Evolutionary conservation across 139 green algal genomes (phyloP).

Genomic region (Picochlorum sp.): DNA sequence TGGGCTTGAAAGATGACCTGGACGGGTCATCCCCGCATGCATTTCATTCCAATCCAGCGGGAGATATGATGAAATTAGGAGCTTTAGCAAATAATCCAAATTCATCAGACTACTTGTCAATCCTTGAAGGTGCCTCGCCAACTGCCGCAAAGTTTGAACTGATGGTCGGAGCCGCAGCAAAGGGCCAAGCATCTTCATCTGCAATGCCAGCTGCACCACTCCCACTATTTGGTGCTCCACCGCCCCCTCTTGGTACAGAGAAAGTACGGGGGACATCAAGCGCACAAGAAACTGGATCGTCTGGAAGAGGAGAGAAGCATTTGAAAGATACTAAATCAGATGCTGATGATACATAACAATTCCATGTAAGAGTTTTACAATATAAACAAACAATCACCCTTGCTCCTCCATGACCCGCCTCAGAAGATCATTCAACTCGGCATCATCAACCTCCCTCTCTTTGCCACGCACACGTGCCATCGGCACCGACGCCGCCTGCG

Average conservation of each 20-base stretch:
- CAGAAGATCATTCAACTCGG: constrained; percentile 17
- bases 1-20: too few species aligned
- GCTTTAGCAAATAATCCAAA: too few species aligned
- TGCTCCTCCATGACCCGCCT: too few species aligned
- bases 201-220: not conserved
- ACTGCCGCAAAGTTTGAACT: not conserved
- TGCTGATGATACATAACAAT: too few species aligned
- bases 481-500: constrained; percentile 31
- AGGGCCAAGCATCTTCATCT: not conserved
- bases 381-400: too few species aligned
- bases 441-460: constrained; percentile 28
- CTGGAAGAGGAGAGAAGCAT: not conserved
- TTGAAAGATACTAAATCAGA: too few species aligned
- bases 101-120: not conserved
- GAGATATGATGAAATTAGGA: too few species aligned
- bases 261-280: not conserved
- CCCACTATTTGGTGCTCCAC: constrained; percentile 1
- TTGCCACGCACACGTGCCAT: constrained; percentile 5
- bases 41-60: too few species aligned
- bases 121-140: not conserved
- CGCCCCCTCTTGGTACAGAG: not conserved
- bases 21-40: too few species aligned
- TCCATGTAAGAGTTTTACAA: too few species aligned
- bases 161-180: not conserved
- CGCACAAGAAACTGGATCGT: not conserved